Evolutionary conservation across 1,139 yeast species (phyloP).

Genomic region (Zhuliangozyma blackwelliae): DNA sequence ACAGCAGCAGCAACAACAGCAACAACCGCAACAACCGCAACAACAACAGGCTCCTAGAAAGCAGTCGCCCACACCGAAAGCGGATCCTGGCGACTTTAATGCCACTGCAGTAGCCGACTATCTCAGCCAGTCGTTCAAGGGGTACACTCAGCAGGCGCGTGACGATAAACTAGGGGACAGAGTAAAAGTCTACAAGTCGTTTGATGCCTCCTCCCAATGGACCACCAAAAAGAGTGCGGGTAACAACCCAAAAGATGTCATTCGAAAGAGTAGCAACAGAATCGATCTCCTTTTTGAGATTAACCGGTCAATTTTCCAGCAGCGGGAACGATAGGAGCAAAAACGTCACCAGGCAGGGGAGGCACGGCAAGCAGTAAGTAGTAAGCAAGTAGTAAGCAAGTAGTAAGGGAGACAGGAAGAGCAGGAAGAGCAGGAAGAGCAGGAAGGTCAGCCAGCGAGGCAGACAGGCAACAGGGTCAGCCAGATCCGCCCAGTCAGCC

Average conservation of each 20-base stretch:
- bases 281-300: slow-evolving; percentile 18
- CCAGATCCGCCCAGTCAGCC: too few relatives aligned
- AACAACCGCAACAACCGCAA: slow-evolving; percentile 2
- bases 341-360: too few relatives aligned
- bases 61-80: background rate
- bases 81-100: slow-evolving; percentile 10
- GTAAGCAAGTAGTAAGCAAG: too few relatives aligned
- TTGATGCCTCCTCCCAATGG: slow-evolving; percentile 24
- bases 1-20: slow-evolving; percentile 3
- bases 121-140: slow-evolving; percentile 12
- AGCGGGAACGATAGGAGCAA: slow-evolving; percentile 1
- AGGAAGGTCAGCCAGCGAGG: too few relatives aligned
- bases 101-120: slow-evolving; percentile 15
- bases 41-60: background rate
- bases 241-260: slow-evolving; percentile 12
- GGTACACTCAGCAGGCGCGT: slow-evolving; percentile 15
- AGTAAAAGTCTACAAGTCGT: slow-evolving; percentile 16
- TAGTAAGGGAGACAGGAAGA: too few relatives aligned
- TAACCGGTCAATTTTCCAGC: slow-evolving; percentile 18
- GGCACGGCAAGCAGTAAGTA: too few relatives aligned
- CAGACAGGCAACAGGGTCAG: too few relatives aligned
- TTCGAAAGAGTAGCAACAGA: slow-evolving; percentile 9
- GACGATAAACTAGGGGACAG: slow-evolving; percentile 15
- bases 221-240: slow-evolving; percentile 11
- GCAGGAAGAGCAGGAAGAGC: too few relatives aligned